Percentiles rank a stretch among this genome's conserved stretches.
These are phyloP conservation scores for Claviceps maximensis DNA, from an alignment of 2,329 filamentous ascomycete genomes.

Conservation along the genomic window DNA sequence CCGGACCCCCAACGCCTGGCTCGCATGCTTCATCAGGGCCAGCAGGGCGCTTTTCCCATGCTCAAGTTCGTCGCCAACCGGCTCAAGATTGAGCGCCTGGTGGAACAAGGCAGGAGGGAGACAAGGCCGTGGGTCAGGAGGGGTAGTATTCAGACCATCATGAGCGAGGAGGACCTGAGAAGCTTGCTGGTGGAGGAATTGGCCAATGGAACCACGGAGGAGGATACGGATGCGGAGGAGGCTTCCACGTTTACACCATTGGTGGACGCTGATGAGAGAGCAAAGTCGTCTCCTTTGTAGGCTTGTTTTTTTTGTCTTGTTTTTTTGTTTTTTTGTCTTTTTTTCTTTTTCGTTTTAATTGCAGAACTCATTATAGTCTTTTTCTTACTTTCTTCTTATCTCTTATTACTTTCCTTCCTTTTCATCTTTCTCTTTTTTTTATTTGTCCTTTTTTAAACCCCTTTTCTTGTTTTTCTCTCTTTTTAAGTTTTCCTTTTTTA, in stretches of 20 bases:
- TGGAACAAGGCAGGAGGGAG: slow-evolving; percentile 45
- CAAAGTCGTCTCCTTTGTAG: neutral
- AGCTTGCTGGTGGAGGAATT: slow-evolving; percentile 30
- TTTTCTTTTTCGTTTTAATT: neutral
- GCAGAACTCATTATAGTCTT: no score
- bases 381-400: neutral
- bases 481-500: neutral
- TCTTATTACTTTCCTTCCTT: neutral
- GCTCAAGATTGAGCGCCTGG: slow-evolving; percentile 63
- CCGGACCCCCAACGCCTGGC: slow-evolving; percentile 63
- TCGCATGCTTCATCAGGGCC: slow-evolving; percentile 80
- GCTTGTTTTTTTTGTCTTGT: neutral
- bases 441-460: neutral
- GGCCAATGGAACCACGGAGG: slow-evolving; percentile 23
- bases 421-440: neutral
- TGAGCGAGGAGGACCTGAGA: slow-evolving; percentile 46
- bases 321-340: neutral
- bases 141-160: slow-evolving; percentile 44
- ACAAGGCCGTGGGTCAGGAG: slow-evolving; percentile 34
- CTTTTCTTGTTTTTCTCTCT: neutral
- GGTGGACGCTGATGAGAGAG: slow-evolving; percentile 12
- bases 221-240: slow-evolving; percentile 24
- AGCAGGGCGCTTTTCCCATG: slow-evolving; percentile 81
- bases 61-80: slow-evolving; percentile 83
- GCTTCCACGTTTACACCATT: slow-evolving; percentile 11